These are phyloP conservation scores for Acanthamoeba sp. DNA, from an alignment of 208 protist species.

Conservation along the genomic window DNA sequence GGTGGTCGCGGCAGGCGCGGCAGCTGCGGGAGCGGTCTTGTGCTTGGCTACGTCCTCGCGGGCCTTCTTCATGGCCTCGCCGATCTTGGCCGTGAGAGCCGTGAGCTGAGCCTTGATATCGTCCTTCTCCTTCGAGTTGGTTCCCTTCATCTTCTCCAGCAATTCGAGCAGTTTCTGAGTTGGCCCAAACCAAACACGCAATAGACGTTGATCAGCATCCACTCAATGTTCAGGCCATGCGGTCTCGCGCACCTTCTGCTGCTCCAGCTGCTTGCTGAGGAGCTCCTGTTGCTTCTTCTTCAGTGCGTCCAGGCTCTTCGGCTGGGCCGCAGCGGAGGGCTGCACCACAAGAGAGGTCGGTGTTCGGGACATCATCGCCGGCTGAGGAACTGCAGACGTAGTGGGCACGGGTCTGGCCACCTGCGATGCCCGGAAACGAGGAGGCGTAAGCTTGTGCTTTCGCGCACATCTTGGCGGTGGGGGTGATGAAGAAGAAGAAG, in stretches of 20 bases:
- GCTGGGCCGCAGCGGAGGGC: neutral
- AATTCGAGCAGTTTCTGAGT: neutral
- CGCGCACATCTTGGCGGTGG: no score
- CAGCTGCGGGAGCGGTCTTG: neutral
- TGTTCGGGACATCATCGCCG: neutral
- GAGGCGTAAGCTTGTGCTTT: neutral
- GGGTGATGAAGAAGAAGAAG: neutral
- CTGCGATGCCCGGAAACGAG: neutral
- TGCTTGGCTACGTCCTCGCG: neutral
- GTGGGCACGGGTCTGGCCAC: neutral
- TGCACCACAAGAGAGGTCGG: neutral
- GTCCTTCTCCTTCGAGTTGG: constrained; percentile 44
- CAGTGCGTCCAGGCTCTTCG: neutral
- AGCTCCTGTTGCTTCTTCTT: constrained; percentile 60
- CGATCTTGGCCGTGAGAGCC: constrained; percentile 36
- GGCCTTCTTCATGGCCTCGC: constrained; percentile 35
- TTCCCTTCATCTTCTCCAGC: constrained; percentile 53
- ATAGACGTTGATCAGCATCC: neutral
- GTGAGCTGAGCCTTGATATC: constrained; percentile 57
- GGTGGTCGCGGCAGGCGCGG: neutral
- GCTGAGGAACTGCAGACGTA: neutral
- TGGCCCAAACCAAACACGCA: neutral
- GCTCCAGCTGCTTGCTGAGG: constrained; percentile 63
- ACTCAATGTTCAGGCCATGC: no score
- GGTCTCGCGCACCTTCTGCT: constrained; percentile 48